Evolutionary conservation across 1,284 basidiomycete genomes (phyloP).

Genomic region (Austropuccinia psidii): DNA sequence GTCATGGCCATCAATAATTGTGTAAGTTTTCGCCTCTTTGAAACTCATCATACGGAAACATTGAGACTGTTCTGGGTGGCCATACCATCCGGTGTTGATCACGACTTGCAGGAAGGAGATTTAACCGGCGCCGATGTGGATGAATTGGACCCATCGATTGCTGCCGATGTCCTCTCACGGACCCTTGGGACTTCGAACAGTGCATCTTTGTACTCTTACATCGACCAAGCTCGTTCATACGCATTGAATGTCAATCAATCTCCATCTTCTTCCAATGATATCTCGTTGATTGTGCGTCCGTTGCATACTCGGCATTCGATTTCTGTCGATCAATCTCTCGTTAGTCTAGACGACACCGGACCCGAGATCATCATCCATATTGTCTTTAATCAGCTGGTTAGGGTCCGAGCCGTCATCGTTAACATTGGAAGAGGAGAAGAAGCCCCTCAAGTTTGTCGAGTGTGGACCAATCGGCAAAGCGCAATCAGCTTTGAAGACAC

Average conservation of each 20-base stretch:
- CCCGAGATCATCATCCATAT: constrained; percentile 34
- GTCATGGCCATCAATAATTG: constrained; percentile 5
- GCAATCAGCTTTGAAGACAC: constrained; percentile 25
- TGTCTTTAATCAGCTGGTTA: constrained; percentile 25
- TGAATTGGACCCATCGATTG: constrained; percentile 25
- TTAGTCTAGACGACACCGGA: constrained; percentile 6
- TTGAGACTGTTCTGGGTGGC: background rate
- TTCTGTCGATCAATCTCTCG: constrained; percentile 12
- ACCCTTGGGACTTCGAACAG: constrained; percentile 7
- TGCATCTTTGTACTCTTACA: constrained; percentile 28
- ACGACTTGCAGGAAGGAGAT: constrained; percentile 19
- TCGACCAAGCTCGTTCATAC: constrained; percentile 26
- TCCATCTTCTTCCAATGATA: background rate
- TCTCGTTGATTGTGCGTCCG: constrained; percentile 7
- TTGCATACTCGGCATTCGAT: constrained; percentile 15
- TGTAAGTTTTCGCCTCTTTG: background rate
- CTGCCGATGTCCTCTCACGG: constrained; percentile 13
- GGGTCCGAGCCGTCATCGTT: constrained; percentile 18
- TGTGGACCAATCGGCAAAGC: constrained; percentile 24
- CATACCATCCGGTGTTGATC: background rate
- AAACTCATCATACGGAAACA: background rate
- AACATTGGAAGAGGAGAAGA: constrained; percentile 13
- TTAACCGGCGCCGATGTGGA: constrained; percentile 30
- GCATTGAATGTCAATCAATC: constrained; percentile 18
- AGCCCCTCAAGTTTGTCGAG: background rate